Percentiles rank a stretch among this genome's conserved stretches.
phyloP scores from a whole-genome alignment of 1,284 basidiomycete species.

The Boletus mariae region DNA sequence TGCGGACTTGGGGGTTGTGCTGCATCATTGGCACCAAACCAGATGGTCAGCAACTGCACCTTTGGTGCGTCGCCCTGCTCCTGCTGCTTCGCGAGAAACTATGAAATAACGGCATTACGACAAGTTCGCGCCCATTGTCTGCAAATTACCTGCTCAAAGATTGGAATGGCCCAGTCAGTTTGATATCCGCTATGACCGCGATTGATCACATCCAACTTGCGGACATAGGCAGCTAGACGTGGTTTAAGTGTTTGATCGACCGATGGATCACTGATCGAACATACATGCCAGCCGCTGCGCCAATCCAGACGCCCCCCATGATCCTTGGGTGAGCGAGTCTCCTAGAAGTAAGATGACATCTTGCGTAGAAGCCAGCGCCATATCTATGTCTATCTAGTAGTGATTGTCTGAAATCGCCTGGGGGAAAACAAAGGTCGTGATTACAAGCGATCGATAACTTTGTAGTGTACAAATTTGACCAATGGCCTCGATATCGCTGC shows the following conservation, averaged over 20 bases:
- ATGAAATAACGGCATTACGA: not conserved
- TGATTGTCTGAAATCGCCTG: too few relatives aligned
- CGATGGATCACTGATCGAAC: conserved; percentile 20
- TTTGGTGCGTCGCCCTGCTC: conserved; percentile 51
- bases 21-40: conserved; percentile 89
- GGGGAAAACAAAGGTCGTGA: too few relatives aligned
- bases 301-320: conserved; percentile 58
- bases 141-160: conserved; percentile 65
- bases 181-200: conserved; percentile 81
- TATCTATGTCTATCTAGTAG: conserved; percentile 22
- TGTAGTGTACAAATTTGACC: too few relatives aligned
- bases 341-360: conserved; percentile 72
- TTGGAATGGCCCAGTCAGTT: conserved; percentile 76
- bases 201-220: conserved; percentile 81
- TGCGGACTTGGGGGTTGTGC: conserved; percentile 56
- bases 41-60: conserved; percentile 74
- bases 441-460: too few relatives aligned
- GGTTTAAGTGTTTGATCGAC: not conserved
- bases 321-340: conserved; percentile 71
- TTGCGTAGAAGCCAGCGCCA: conserved; percentile 44
- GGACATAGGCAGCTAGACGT: conserved; percentile 62
- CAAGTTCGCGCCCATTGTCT: not conserved
- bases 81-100: conserved; percentile 57
- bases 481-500: conserved; percentile 38
- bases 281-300: conserved; percentile 60